Evolutionary conservation across 2,329 filamentous ascomycete species (phyloP), one percentile per base, ranked within the genome.

Genomic region (Lecanosticta acicola): DNA sequence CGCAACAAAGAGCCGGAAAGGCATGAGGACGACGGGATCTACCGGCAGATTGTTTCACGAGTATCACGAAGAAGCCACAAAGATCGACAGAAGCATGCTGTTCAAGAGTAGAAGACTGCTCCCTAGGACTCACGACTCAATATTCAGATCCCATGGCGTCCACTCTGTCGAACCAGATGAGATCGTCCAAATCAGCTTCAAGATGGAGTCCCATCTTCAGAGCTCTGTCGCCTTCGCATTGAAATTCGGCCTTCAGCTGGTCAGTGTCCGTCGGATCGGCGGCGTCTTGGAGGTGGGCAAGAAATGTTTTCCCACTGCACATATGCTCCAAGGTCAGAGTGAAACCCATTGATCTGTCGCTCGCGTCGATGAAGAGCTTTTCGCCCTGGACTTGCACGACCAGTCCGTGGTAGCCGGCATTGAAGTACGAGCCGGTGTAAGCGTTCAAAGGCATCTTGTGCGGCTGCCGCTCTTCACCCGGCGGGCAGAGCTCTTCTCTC

Each of bases 321-420:
- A 65, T 38, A 48, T 66, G 62, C 19, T 66, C 61, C 21, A 67
- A 61, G 3, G 39, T 56, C n/a, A 66, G 41, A 7, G 51, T 57
- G 43, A 64, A 65, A 4, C 55, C 53, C 39, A 59, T 55, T 1
- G 61, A 62, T 5, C 65, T 57, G 51, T 67, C 65, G 5, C 50
- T 57, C 16, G 61, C 62, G 43, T 67, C 61, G 19, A 67, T 49
- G 38, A 63, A 65, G 2, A 68, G 50, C 32, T 42, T 20, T 3
- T 50, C 47, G n/a, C 61, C 56, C 39, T 48, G 56, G 18, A 59
- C 47, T 29, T 60, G 41, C 7, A 66, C 53, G 10, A 36, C 46
- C 36, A 66, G 40, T 3, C 38, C 45, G 20, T 52, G 58, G 50
- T 66, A 66, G 1, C 61, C 62, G 20, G 44, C 40, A 26, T 63